Percentiles rank a stretch among this genome's conserved stretches.
phyloP scores from a whole-genome alignment of 345 rosid species.

The Citrus australasica region DNA sequence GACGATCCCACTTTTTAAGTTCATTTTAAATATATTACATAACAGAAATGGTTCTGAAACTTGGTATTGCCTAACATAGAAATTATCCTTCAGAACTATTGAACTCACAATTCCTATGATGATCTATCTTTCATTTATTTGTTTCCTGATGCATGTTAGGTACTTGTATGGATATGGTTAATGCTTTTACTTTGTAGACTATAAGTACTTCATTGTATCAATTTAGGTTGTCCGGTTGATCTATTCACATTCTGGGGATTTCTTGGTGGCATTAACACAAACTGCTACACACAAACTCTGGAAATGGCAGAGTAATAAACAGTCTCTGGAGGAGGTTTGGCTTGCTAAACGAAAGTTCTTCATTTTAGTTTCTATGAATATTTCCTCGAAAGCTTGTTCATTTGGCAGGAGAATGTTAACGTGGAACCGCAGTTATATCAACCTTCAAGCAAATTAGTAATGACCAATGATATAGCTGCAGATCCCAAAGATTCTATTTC shows the following conservation, averaged over 20 bases:
- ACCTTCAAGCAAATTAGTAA: conserved; percentile 27
- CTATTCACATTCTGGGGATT: conserved; percentile 29
- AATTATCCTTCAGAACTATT: neutral
- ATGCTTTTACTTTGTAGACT: neutral
- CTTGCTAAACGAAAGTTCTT: neutral
- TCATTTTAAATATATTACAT: neutral
- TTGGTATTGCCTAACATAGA: neutral
- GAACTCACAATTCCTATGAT: neutral
- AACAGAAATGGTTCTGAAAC: neutral
- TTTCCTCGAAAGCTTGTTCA: conserved; percentile 11
- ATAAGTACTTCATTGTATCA: conserved; percentile 11
- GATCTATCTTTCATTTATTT: neutral
- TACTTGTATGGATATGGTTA: neutral
- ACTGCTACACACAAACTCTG: conserved; percentile 33
- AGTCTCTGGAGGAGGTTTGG: conserved; percentile 25
- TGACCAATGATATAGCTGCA: conserved; percentile 30
- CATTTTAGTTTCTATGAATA: conserved; percentile 8
- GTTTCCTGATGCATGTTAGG: neutral
- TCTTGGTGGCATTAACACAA: conserved; percentile 32
- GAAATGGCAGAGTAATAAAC: conserved; percentile 26
- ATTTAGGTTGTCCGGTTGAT: conserved; percentile 23
- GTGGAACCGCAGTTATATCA: conserved; percentile 24
- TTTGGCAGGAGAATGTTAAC: conserved; percentile 22
- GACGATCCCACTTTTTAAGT: neutral
- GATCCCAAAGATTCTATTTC: conserved; percentile 11